These are phyloP conservation scores for Malus hybrid DNA, from an alignment of 331 rosid species.

Conservation along the genomic window DNA sequence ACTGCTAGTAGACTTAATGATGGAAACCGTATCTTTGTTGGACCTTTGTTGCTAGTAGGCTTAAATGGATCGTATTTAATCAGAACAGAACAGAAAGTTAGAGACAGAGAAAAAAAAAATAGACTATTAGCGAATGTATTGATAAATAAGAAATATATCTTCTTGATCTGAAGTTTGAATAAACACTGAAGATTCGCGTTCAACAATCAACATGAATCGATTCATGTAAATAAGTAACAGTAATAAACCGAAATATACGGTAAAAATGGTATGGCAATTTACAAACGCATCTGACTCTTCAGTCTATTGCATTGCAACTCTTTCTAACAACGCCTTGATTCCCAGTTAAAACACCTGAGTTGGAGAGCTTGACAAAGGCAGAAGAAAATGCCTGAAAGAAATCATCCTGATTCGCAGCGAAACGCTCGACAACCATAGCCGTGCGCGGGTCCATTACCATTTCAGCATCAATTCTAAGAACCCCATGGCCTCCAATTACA, in stretches of 20 bases:
- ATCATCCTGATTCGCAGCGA: slow-evolving; percentile 4
- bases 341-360: slow-evolving; percentile 11
- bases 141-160: neutral
- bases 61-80: neutral
- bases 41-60: neutral
- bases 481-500: slow-evolving; percentile 22
- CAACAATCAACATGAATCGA: neutral
- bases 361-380: slow-evolving; percentile 31
- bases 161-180: neutral
- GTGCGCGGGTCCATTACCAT: slow-evolving; percentile 21
- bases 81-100: too few relatives aligned
- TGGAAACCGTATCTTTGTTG: neutral
- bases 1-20: too few relatives aligned
- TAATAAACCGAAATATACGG: too few relatives aligned
- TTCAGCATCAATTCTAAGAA: slow-evolving; percentile 24
- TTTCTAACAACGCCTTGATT: slow-evolving; percentile 23
- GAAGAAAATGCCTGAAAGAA: slow-evolving; percentile 27
- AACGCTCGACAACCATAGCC: neutral
- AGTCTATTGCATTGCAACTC: slow-evolving; percentile 9
- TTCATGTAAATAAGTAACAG: too few relatives aligned
- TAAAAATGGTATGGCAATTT: neutral
- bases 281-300: neutral
- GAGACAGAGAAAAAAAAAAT: neutral
- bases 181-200: neutral
- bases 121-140: too few relatives aligned